Percentiles rank a stretch among this genome's conserved stretches.
Evolutionary conservation across 805 yeast genomes (phyloP).

Genomic region (Candida sonorensis): DNA sequence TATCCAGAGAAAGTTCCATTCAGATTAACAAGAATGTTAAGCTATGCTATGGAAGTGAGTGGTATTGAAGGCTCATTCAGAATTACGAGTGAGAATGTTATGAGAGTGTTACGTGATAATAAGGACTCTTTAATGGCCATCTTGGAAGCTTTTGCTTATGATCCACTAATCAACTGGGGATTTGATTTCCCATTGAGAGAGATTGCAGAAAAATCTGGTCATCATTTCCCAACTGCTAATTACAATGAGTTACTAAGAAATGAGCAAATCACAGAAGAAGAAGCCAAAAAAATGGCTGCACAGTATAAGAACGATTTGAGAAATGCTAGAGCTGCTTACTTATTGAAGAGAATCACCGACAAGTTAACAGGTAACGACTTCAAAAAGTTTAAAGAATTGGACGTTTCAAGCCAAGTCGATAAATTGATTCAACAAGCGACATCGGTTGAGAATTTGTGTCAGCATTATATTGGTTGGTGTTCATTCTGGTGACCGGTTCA

Average conservation of each 20-base stretch:
- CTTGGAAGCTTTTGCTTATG: conserved; percentile 96
- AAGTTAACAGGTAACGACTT: conserved; percentile 94
- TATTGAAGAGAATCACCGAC: conserved; percentile 82
- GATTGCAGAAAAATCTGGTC: conserved; percentile 67
- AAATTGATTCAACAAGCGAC: conserved; percentile 93
- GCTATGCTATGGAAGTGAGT: conserved; percentile 98
- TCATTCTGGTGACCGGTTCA: conserved; percentile 77
- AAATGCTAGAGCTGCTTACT: conserved; percentile 86
- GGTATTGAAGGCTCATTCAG: conserved; percentile 97
- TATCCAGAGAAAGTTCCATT: conserved; percentile 98
- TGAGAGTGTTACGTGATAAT: conserved; percentile 89
- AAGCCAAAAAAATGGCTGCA: conserved; percentile 61
- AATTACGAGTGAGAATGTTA: conserved; percentile 94
- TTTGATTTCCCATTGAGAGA: conserved; percentile 85
- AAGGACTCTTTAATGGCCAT: conserved; percentile 97
- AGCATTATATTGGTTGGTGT: conserved; percentile 98
- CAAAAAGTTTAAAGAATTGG: conserved; percentile 59
- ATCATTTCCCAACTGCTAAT: conserved; percentile 58
- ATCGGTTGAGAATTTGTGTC: conserved; percentile 90
- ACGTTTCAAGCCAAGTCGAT: conserved; percentile 87
- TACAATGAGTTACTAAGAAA: conserved; percentile 63
- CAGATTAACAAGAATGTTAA: conserved; percentile 92
- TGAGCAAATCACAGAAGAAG: conserved; percentile 72
- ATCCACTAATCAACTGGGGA: conserved; percentile 98
- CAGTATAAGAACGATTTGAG: conserved; percentile 70